Evolutionary conservation across 371 early-diverging fungal species (phyloP).

Genomic region (Nematocida sp.): DNA sequence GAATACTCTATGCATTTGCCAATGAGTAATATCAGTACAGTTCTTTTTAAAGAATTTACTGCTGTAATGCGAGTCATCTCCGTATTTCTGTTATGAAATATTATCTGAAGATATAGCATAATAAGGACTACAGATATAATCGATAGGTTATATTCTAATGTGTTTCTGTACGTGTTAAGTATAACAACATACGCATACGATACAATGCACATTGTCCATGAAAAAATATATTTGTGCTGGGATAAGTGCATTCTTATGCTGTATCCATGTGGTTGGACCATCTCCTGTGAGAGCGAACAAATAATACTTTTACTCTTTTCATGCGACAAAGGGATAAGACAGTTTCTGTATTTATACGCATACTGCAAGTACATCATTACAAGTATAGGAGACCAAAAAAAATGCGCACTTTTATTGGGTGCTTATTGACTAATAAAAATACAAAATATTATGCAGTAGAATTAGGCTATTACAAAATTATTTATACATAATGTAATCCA

Average conservation of each 20-base stretch:
- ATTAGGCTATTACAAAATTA: neutral
- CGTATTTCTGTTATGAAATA: constrained; percentile 1
- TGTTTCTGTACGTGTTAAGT: neutral
- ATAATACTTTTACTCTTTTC: neutral
- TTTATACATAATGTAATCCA: too few species aligned
- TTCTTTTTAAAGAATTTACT: neutral
- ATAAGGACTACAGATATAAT: neutral
- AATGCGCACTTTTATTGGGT: constrained; percentile 33
- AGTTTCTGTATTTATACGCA: neutral
- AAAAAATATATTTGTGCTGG: neutral
- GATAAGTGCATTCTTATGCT: neutral
- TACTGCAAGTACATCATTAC: constrained; percentile 11
- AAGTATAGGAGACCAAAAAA: constrained; percentile 8
- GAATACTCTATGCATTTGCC: neutral
- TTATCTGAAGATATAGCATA: neutral
- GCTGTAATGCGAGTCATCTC: neutral
- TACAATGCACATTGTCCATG: neutral
- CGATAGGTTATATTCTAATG: neutral
- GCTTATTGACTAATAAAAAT: constrained; percentile 24
- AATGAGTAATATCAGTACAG: neutral
- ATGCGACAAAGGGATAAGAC: neutral
- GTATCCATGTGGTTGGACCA: neutral
- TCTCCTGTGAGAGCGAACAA: neutral
- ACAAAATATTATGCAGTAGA: neutral
- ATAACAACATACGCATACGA: neutral